Conservation (phyloP, 176 grass and related monocot species). For the Dendrocalamus sinicus region DNA sequence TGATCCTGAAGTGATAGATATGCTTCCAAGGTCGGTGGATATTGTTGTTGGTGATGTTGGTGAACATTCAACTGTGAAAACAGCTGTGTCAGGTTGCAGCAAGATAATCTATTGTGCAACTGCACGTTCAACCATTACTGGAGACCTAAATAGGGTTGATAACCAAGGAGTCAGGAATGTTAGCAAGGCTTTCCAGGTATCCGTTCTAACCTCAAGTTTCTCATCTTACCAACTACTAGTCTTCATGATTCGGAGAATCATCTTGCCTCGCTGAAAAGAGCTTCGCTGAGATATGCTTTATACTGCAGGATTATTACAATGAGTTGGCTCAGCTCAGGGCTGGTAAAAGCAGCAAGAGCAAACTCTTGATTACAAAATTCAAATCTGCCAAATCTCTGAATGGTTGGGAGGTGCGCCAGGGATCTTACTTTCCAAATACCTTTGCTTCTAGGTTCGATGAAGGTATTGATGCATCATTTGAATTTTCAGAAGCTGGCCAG, state of each 20-base stretch:
- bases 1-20: slow-evolving; percentile 83
- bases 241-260: slow-evolving; percentile 27
- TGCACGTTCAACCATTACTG: slow-evolving; percentile 90
- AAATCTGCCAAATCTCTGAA: slow-evolving; percentile 78
- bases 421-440: slow-evolving; percentile 77
- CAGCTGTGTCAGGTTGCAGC: slow-evolving; percentile 80
- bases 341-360: slow-evolving; percentile 99
- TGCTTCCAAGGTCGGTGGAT: slow-evolving; percentile 86
- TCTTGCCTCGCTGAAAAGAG: not conserved
- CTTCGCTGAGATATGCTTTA: not conserved
- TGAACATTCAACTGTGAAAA: slow-evolving; percentile 69
- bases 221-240: not conserved
- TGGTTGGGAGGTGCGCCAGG: slow-evolving; percentile 78
- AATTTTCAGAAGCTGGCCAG: slow-evolving; percentile 61
- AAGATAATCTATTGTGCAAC: slow-evolving; percentile 99
- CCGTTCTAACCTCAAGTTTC: slow-evolving; percentile 23
- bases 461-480: slow-evolving; percentile 87
- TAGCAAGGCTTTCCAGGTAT: slow-evolving; percentile 91
- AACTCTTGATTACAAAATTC: slow-evolving; percentile 89
- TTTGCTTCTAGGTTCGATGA: slow-evolving; percentile 69
- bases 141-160: slow-evolving; percentile 93
- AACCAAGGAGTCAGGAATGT: slow-evolving; percentile 88
- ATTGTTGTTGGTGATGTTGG: slow-evolving; percentile 91
- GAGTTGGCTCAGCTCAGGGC: slow-evolving; percentile 91
- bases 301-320: slow-evolving; percentile 88